phyloP scores from a whole-genome alignment of 305 asterid genomes.

The Euphrasia arctica region DNA sequence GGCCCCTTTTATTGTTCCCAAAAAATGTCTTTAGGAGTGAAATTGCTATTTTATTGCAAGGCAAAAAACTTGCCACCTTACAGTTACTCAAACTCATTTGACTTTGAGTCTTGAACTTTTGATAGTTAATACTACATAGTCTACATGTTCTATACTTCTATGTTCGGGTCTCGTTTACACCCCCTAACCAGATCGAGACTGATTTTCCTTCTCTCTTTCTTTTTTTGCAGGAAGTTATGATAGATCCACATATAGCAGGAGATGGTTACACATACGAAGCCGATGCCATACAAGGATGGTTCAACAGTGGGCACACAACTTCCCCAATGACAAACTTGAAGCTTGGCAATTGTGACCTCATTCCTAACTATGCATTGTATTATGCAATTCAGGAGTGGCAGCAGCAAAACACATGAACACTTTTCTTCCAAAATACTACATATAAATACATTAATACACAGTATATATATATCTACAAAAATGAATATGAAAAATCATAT shows the following conservation, averaged over 20 bases:
- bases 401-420: constrained; percentile 44
- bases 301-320: constrained; percentile 76
- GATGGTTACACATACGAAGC: constrained; percentile 96
- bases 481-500: too few relatives aligned
- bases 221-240: constrained; percentile 78
- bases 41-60: too few relatives aligned
- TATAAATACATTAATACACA: not conserved
- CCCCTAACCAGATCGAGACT: not conserved
- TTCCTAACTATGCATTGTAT: constrained; percentile 84
- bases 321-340: constrained; percentile 95
- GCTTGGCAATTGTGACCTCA: constrained; percentile 69
- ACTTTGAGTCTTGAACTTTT: not conserved
- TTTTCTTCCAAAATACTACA: not conserved
- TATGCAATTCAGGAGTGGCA: constrained; percentile 97
- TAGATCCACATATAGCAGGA: constrained; percentile 82
- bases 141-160: not conserved
- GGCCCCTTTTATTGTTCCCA: too few relatives aligned
- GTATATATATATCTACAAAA: not conserved
- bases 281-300: constrained; percentile 89
- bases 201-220: constrained; percentile 1
- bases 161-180: not conserved
- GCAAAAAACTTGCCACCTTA: too few relatives aligned
- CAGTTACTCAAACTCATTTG: too few relatives aligned
- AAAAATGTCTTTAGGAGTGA: too few relatives aligned
- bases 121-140: not conserved